phyloP scores from a whole-genome alignment of 2,329 filamentous ascomycete species.

The Ustilaginoidea virens region DNA sequence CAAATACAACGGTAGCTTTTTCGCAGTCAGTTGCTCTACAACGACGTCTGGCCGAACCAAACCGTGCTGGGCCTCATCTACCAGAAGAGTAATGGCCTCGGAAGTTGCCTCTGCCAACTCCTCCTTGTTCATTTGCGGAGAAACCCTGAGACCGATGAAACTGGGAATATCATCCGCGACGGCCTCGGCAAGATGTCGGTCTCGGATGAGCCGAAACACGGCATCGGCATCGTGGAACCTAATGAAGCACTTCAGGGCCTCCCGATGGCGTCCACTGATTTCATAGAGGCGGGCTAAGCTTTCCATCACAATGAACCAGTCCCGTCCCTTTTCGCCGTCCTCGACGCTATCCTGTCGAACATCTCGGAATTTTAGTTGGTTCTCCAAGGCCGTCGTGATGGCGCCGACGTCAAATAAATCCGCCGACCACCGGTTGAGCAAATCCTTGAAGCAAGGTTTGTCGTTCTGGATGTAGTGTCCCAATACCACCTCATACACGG shows the following conservation, averaged over 20 bases:
- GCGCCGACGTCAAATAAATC: slow-evolving; percentile 70
- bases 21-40: slow-evolving; percentile 57
- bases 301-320: slow-evolving; percentile 85
- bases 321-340: slow-evolving; percentile 53
- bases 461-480: slow-evolving; percentile 76
- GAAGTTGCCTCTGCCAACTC: slow-evolving; percentile 69
- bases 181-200: slow-evolving; percentile 79
- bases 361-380: slow-evolving; percentile 63
- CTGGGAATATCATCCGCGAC: slow-evolving; percentile 81
- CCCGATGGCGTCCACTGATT: slow-evolving; percentile 62
- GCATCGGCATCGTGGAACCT: slow-evolving; percentile 82
- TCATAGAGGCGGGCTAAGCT: slow-evolving; percentile 74
- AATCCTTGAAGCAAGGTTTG: slow-evolving; percentile 56
- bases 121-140: slow-evolving; percentile 45
- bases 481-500: slow-evolving; percentile 79
- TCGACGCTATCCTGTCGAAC: slow-evolving; percentile 63
- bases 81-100: slow-evolving; percentile 74
- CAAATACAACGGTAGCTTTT: slow-evolving; percentile 57
- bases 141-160: slow-evolving; percentile 76
- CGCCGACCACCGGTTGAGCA: slow-evolving; percentile 71
- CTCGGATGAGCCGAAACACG: slow-evolving; percentile 70
- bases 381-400: slow-evolving; percentile 65
- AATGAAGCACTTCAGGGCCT: slow-evolving; percentile 82
- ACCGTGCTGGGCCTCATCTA: slow-evolving; percentile 81
- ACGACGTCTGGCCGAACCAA: slow-evolving; percentile 67